Evolutionary conservation across 768 basidiomycete species (phyloP), one percentile per base, ranked within the genome.

Genomic region (Lepiota brunneoincarnata): DNA sequence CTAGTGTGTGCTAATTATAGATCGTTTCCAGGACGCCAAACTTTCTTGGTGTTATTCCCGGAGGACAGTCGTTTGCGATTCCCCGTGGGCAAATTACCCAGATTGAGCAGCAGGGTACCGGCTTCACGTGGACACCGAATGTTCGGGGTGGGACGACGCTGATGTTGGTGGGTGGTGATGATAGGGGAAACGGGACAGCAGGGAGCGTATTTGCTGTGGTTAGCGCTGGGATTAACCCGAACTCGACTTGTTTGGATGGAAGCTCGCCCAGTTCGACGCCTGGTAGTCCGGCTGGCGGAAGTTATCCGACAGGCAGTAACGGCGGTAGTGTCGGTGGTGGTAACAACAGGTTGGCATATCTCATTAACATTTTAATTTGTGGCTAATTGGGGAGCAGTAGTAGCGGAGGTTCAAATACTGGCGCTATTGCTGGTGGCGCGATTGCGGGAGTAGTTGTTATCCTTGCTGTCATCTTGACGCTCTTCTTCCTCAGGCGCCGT

Each of bases 211-310:
- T 75, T 1, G 79, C 77, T 57, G 79, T 77, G n/a, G 79, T 91
- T 34, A 70, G 75, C 55, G 71, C 74, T 21, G 82, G 84, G 1
- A 64, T 72, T 12, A 65, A 74, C 55, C 78, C 76, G 59, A 72
- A 80, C 56, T 71, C 64, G 41, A 76, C 72, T 1, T 93, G 90
- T 62, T 64, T 91, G 43, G 79, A 73, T 39, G 64, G 68, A 40
- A 67, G 58, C 12, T 90, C 88, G 47, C 90, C 90, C 0, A 89
- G 86, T 47, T 90, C 90, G 3, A 93, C 90, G 2, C 78, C 87
- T 9, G 89, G 87, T 2, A 74, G 71, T 51, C 88, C 90, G 5
- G 90, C 90, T 18, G 90, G 90, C 35, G 89, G 87, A 0, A 73
- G 73, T 35, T 87, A 86, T 63, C 80, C 86, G 0, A 90, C 88